Conservation (phyloP, 192 early-diverging fungal genomes). For the Backusella circina region DNA sequence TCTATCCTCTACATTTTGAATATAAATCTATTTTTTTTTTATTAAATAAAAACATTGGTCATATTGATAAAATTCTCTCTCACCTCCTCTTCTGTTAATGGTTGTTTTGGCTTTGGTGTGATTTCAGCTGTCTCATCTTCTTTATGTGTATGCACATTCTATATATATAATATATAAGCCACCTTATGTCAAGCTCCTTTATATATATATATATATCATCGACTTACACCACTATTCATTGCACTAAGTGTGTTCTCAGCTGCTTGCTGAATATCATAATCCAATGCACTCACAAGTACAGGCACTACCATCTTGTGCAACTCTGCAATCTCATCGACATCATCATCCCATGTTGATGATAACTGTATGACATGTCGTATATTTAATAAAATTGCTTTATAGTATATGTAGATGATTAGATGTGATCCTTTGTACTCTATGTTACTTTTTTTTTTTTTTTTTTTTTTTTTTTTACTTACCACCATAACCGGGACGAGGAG, state of each 20-base stretch:
- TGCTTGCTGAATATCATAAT: constrained; percentile 48
- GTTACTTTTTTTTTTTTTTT: too few species aligned
- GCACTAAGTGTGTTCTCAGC: constrained; percentile 38
- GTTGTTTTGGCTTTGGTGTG: constrained; percentile 34
- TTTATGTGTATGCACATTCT: neutral
- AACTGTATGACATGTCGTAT: constrained; percentile 39
- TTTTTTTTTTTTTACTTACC: neutral
- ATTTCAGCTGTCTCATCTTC: constrained; percentile 29
- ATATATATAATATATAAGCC: constrained; percentile 7
- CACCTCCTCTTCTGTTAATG: constrained; percentile 30
- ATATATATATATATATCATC: neutral
- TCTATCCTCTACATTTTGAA: constrained; percentile 45
- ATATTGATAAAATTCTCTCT: too few species aligned
- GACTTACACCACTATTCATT: constrained; percentile 38
- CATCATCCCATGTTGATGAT: constrained; percentile 32
- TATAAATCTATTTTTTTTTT: too few species aligned
- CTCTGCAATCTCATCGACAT: constrained; percentile 27
- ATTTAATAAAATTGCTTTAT: constrained; percentile 45
- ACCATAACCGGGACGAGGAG: neutral
- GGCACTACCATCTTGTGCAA: constrained; percentile 46
- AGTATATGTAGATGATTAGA: neutral
- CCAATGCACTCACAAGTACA: constrained; percentile 39
- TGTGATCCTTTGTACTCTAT: too few species aligned
- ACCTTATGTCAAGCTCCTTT: too few species aligned
- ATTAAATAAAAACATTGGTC: too few species aligned